Percentiles rank a stretch among this genome's conserved stretches.
Conservation (phyloP, 2,329 filamentous ascomycete genomes). For the Geoglossum cookeanum region DNA sequence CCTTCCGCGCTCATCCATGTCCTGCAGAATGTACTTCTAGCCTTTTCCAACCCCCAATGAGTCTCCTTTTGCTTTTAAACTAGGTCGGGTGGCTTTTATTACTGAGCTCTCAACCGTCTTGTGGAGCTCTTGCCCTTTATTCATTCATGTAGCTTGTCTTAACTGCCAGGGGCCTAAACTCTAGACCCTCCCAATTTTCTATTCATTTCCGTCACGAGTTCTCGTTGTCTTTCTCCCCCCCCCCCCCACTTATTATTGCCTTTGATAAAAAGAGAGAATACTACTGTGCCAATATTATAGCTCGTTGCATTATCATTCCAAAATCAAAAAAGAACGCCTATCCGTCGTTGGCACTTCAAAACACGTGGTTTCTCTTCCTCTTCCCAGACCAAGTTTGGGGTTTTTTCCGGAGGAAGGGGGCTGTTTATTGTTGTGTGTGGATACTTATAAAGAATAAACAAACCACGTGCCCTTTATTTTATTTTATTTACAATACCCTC, state of each 20-base stretch:
- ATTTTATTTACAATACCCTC: no score
- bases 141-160: slow-evolving; percentile 1
- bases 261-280: neutral
- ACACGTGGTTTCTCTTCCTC: neutral
- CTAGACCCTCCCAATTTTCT: neutral
- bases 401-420: no score
- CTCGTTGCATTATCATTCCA: neutral
- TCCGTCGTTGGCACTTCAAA: neutral
- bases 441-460: no score
- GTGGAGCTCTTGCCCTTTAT: neutral
- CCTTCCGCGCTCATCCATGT: neutral
- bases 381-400: no score
- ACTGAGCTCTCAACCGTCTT: neutral
- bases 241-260: neutral
- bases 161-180: neutral
- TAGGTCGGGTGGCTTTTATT: neutral
- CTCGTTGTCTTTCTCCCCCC: neutral
- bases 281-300: neutral
- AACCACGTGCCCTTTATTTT: no score
- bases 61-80: neutral
- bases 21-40: slow-evolving; percentile 1
- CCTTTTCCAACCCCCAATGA: neutral
- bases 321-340: neutral
- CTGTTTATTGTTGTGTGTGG: no score
- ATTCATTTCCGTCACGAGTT: neutral